Percentiles rank a stretch among this genome's conserved stretches.
These are phyloP conservation scores for Astrothelium macrocarpum DNA, from an alignment of 495 filamentous ascomycete species.

Conservation along the genomic window DNA sequence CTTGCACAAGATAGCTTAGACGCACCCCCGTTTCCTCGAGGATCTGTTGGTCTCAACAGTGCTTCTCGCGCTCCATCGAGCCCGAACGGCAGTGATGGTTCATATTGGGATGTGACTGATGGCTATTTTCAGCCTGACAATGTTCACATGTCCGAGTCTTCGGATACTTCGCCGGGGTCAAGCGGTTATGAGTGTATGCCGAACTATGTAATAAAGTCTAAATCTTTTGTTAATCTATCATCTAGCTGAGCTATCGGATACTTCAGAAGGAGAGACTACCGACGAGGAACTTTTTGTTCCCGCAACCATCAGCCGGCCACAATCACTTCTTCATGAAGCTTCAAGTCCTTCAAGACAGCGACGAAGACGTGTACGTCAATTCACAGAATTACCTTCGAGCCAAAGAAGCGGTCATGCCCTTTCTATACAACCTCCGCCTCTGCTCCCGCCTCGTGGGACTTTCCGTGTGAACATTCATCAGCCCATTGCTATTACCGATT, in stretches of 20 bases:
- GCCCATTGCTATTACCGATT: neutral
- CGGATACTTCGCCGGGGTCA: neutral
- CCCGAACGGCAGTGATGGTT: neutral
- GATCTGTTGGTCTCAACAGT: neutral
- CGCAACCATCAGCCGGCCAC: neutral
- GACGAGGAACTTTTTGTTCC: neutral
- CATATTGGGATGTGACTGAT: neutral
- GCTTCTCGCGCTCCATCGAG: neutral
- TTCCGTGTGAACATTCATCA: slow-evolving; percentile 2
- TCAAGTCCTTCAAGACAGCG: neutral
- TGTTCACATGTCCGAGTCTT: neutral
- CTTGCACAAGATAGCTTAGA: neutral
- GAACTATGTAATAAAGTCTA: no score
- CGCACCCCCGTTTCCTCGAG: neutral
- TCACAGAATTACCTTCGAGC: neutral
- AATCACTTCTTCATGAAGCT: neutral
- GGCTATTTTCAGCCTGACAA: neutral
- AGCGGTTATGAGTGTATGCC: slow-evolving; percentile 4
- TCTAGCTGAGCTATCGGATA: neutral
- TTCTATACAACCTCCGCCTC: neutral
- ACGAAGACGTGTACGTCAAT: neutral
- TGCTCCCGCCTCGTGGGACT: neutral
- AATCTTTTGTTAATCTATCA: neutral
- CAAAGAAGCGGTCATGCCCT: neutral
- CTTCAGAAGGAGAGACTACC: neutral